Evolutionary conservation across 495 filamentous ascomycete genomes (phyloP), one percentile per base, ranked within the genome.

Genomic region (Penicillium simplicissimum): DNA sequence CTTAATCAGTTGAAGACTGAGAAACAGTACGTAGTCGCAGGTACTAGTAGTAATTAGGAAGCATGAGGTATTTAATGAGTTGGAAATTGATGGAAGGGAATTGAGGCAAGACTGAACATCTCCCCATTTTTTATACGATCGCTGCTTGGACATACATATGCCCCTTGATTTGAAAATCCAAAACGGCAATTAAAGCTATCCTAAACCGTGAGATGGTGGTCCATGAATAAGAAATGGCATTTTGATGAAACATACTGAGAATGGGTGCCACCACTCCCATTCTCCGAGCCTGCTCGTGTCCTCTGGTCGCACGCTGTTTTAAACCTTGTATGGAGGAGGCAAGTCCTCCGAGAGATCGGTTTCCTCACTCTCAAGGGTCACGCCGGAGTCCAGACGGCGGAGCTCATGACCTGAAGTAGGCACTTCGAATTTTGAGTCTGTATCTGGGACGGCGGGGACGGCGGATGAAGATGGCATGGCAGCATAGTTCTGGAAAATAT

Each of bases 1-100:
- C 66, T 90, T n/a, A 75, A 71, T 8, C 64, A 73, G 5, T 65
- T 90, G 23, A 86, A 85, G 17, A 85, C 82, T 59, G 84, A 84
- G 47, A 90, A 90, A 74, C 82, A 83, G 43, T 82, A 83, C 62
- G 76, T 89, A 37, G 78, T 85, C 59, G 74, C 79, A 14, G 81
- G 81, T 23, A 23, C 42, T 8, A 45, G 8, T 23, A 13, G 42
- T 45, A 8, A 45, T 19, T 42, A 42, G 40, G 8, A 42, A 42
- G 8, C 15, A 19, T 19, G 38, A 7, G n/a, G 4, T 7, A 42
- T 6, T 7, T 17, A 42, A 5, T 42, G 1, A 19, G 15, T 7
- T 42, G n/a, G n/a, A 8, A 10, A 10, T 3, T 7, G 40, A 17
- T 43, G n/a, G 40, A 25, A 3, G 23, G 23, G 23, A 1, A 1